Base-by-base conservation (phyloP, 2,329 filamentous ascomycete genomes). In the Fusarium newnesense region DNA sequence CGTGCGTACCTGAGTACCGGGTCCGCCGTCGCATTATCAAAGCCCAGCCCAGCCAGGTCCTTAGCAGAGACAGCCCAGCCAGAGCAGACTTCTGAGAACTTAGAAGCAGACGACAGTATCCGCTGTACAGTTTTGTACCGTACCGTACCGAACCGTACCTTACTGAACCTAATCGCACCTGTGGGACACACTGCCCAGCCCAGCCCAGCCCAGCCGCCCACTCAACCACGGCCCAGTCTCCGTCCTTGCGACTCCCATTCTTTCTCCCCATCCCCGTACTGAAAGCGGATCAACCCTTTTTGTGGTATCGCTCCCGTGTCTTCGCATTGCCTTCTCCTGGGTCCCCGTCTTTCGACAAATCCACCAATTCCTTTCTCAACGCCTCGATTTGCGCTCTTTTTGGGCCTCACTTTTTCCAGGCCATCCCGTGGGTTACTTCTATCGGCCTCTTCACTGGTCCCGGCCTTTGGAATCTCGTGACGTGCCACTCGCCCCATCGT, bases 401-500 rank as follows among this genome's bases (percentile, higher is more conserved):
- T 73, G 72, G 67, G 64, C 72, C 50, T 75, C 61, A 66, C 49
- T 69, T 67, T 66, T 52, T 56, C 46, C 50, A 59, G 63, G 61
- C 42, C 74, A n/a, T 73, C 70, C 24, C 61, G 61, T 68, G 60
- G 65, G 59, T 60, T 68, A 68, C 60, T 57, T 68, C 57, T 57
- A 53, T 67, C 56, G 60, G 56, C 65, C 62, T 76, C 53, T 69
- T 69, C 65, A 54, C 64, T 68, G 70, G 66, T 66, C 60, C 69
- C 60, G 67, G 68, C 70, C 62, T 69, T 56, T 56, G 70, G 67
- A 71, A 75, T 75, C 70, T 69, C 67, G 74, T 76, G 74, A 76
- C 76, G 74, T 77, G 76, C 76, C 68, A 66, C 73, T 76, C 70
- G 76, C 72, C 73, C 74, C 74, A 75, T 77, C 76, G 67, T 77